A percentile compares a stretch with the other conserved stretches of the same genome.
phyloP scores from a whole-genome alignment of 495 filamentous ascomycete species.

The Amorphotheca resinae region DNA sequence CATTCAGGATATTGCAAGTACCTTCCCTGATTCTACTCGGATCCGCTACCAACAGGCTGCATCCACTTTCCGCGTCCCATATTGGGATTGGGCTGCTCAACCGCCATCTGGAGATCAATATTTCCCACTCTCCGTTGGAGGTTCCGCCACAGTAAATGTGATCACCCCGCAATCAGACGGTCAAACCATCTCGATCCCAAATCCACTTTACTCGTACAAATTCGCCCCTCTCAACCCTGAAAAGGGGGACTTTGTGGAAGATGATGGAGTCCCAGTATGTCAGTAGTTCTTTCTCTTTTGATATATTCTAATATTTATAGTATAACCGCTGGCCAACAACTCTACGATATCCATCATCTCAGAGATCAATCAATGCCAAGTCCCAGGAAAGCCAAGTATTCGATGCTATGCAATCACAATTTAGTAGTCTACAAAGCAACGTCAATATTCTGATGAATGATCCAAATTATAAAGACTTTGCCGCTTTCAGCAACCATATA shows the following conservation, averaged over 20 bases:
- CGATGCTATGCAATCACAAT: slow-evolving; percentile 24
- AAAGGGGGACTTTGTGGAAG: slow-evolving; percentile 7
- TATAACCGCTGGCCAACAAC: slow-evolving; percentile 33
- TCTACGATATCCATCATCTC: slow-evolving; percentile 33
- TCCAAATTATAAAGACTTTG: slow-evolving; percentile 44
- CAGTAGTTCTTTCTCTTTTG: slow-evolving; percentile 15
- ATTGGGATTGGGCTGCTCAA: slow-evolving; percentile 54
- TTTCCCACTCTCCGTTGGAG: slow-evolving; percentile 29
- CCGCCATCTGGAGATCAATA: slow-evolving; percentile 7
- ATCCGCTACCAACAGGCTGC: slow-evolving; percentile 38
- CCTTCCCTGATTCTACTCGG: slow-evolving; percentile 34
- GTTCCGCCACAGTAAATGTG: slow-evolving; percentile 24
- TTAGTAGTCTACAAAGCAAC: slow-evolving; percentile 11
- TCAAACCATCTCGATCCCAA: slow-evolving; percentile 38
- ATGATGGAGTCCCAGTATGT: slow-evolving; percentile 7
- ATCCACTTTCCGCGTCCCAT: slow-evolving; percentile 45
- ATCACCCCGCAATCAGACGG: slow-evolving; percentile 38
- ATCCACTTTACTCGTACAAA: slow-evolving; percentile 48
- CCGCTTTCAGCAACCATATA: slow-evolving; percentile 43
- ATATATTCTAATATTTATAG: slow-evolving; percentile 1
- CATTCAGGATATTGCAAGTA: slow-evolving; percentile 35
- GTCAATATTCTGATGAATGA: slow-evolving; percentile 25
- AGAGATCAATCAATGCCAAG: slow-evolving; percentile 27
- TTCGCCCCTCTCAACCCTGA: slow-evolving; percentile 41
- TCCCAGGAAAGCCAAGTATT: slow-evolving; percentile 40